Conservation (phyloP, 2,329 filamentous ascomycete genomes). For the Eutypa lata region DNA sequence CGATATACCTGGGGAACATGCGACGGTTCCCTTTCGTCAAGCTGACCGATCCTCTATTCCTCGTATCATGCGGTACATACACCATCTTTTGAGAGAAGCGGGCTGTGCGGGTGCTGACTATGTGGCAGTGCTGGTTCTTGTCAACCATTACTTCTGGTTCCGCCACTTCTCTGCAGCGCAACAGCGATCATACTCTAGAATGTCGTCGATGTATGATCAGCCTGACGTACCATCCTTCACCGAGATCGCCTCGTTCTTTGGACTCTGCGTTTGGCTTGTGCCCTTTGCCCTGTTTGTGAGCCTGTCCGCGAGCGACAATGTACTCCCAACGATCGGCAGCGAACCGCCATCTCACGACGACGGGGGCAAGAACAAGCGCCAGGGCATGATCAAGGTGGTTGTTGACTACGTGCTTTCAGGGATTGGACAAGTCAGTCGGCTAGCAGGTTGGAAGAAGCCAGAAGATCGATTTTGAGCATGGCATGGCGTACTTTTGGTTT, state of each 20-base stretch:
- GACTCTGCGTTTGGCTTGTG: constrained; percentile 93
- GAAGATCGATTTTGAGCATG: constrained; percentile 32
- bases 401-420: constrained; percentile 55
- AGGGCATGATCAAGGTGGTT: constrained; percentile 65
- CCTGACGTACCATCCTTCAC: constrained; percentile 75
- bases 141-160: constrained; percentile 97
- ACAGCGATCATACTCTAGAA: constrained; percentile 52
- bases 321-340: constrained; percentile 86
- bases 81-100: neutral
- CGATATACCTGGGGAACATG: constrained; percentile 87
- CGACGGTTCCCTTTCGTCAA: constrained; percentile 72
- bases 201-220: constrained; percentile 60
- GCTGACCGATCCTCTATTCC: constrained; percentile 81
- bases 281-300: constrained; percentile 95
- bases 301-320: constrained; percentile 89
- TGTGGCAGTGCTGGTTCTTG: constrained; percentile 70
- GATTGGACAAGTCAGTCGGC: constrained; percentile 44
- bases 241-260: constrained; percentile 94
- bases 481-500: constrained; percentile 1
- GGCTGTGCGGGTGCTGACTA: constrained; percentile 15
- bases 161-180: constrained; percentile 75
- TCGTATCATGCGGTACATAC: constrained; percentile 72
- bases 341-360: constrained; percentile 53
- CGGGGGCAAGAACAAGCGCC: constrained; percentile 49
- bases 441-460: constrained; percentile 39